Evolutionary conservation across 106 monocot species (phyloP), one percentile per base, ranked within the genome.

Genomic region (Phalaenopsis aphrodite): DNA sequence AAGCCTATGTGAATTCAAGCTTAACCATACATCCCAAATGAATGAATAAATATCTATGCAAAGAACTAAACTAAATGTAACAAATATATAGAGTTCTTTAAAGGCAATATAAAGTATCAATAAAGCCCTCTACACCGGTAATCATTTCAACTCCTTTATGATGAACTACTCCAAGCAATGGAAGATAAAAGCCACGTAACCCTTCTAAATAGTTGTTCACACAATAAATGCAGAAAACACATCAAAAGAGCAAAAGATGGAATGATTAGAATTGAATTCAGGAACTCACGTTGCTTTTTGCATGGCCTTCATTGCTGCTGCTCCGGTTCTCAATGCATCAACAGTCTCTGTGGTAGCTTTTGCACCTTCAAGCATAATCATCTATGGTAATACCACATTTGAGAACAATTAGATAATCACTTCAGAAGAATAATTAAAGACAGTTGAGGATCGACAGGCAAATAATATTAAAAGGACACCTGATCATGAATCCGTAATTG

Each of bases 311-410:
- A 97, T 92, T 58, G 92, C 92, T 72, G 90, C 46, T 67, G 97
- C 97, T 79, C 97, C 97, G 41, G 90, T 94, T 87, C 97, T 90
- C 90, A 97, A 85, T 72, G 94, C 94, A 87, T 97, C 97, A 80
- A 94, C 92, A 72, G 97, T 97, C 72, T 97, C 94, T 24, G 94
- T 94, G 73, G 94, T 97, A 66, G 97, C 94, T 87, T 92, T 97
- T 48, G 97, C 97, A 47, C 92, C 92, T 87, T 97, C 94, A 46
- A 97, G 79, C 94, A 97, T 86, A 82, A 94, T 94, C 94, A 94
- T 90, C 97, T 97, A 68, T 75, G 80, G 55, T 43, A 43, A 78
- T 69, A 69, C 38, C 69, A 69, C 24, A 41, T 52, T 73, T 3
- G 23, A 81, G 8, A 48, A 21, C 21, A 15, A 43, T 65, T 79